phyloP scores from a whole-genome alignment of 768 basidiomycete species.

The Boletus pseudo-olivaceus region DNA sequence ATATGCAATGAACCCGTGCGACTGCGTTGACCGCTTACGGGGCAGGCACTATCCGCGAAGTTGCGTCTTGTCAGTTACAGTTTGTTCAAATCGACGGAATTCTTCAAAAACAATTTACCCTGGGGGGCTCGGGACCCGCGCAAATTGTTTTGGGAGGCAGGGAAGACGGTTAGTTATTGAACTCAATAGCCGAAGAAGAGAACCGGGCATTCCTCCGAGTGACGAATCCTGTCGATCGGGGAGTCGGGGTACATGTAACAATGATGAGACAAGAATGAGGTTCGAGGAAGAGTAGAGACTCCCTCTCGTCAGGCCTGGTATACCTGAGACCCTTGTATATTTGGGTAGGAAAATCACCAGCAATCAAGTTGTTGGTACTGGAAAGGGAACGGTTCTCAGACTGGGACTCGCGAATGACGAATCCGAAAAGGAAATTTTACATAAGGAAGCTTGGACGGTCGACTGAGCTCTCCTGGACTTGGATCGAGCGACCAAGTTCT shows the following conservation, averaged over 20 bases:
- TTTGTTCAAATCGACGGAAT: neutral
- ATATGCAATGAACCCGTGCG: neutral
- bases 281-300: neutral
- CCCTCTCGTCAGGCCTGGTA: neutral
- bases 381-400: neutral
- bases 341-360: neutral
- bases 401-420: too few species aligned
- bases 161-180: neutral
- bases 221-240: neutral
- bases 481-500: constrained; percentile 9
- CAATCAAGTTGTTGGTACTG: neutral
- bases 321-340: too few species aligned
- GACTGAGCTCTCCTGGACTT: neutral
- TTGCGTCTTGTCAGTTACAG: neutral
- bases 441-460: constrained; percentile 16
- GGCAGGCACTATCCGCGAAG: neutral
- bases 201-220: neutral
- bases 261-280: neutral
- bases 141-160: neutral
- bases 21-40: neutral
- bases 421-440: constrained; percentile 24
- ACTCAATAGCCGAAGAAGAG: neutral
- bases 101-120: neutral
- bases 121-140: neutral
- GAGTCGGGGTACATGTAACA: neutral